A percentile compares a stretch with the other conserved stretches of the same genome.
These are phyloP conservation scores for Grigorovia yakushimaensis DNA, from an alignment of 805 yeast species.

Conservation along the genomic window DNA sequence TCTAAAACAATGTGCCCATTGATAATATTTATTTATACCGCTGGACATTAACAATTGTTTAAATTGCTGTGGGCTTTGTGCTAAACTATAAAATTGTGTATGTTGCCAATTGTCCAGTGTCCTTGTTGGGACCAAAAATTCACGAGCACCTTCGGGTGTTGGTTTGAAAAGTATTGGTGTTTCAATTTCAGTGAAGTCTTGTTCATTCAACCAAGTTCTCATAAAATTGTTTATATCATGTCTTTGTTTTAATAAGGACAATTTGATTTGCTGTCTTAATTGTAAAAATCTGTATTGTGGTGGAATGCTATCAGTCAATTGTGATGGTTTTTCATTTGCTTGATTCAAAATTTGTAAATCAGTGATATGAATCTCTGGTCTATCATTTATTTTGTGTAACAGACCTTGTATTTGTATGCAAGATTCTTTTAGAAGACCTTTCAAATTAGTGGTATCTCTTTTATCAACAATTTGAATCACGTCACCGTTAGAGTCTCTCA, in stretches of 20 bases:
- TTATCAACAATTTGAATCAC: conserved; percentile 46
- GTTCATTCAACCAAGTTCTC: conserved; percentile 33
- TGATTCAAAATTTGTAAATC: conserved; percentile 49
- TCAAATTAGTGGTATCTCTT: not conserved
- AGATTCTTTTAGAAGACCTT: conserved; percentile 6
- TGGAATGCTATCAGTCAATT: conserved; percentile 54
- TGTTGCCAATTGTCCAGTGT: conserved; percentile 19
- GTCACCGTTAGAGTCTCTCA: conserved; percentile 68
- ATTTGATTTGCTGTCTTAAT: conserved; percentile 51
- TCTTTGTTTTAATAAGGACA: conserved; percentile 45
- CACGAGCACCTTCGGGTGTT: conserved; percentile 97
- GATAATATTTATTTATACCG: conserved; percentile 79
- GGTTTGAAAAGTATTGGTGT: conserved; percentile 90
- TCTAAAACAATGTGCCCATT: conserved; percentile 87
- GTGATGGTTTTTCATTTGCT: conserved; percentile 57
- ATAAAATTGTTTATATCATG: conserved; percentile 43
- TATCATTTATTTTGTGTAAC: not conserved
- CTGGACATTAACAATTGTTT: conserved; percentile 92
- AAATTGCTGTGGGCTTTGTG: conserved; percentile 97
- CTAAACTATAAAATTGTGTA: conserved; percentile 61
- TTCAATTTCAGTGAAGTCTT: conserved; percentile 70
- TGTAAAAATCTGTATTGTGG: conserved; percentile 76
- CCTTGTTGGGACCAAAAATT: conserved; percentile 88
- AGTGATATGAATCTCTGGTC: conserved; percentile 45
- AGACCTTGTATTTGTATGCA: not conserved